These are phyloP conservation scores for Diaporthe nobilis DNA, from an alignment of 2,329 filamentous ascomycete genomes.

Conservation along the genomic window DNA sequence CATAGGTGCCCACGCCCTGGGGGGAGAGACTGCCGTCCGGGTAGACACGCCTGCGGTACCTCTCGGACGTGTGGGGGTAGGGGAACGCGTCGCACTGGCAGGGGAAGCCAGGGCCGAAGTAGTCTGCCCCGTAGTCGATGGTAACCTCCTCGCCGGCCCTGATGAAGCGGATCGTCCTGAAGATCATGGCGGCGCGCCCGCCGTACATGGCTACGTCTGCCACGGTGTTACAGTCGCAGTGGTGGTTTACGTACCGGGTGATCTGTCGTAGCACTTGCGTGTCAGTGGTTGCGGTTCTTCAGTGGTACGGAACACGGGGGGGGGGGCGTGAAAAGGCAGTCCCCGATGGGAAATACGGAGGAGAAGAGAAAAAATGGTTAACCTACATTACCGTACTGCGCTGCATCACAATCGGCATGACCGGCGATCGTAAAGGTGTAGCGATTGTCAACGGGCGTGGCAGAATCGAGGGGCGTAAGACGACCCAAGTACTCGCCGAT, in stretches of 20 bases:
- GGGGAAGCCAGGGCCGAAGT: neutral
- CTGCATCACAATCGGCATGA: neutral
- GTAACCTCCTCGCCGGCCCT: constrained; percentile 13
- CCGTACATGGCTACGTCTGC: constrained; percentile 12
- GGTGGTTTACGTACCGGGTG: constrained; percentile 26
- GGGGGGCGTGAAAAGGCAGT: no score
- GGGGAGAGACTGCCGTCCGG: neutral
- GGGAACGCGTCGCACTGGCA: constrained; percentile 18
- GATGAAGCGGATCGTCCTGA: constrained; percentile 20
- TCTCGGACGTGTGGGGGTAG: constrained; percentile 11
- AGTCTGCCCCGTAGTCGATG: constrained; percentile 11
- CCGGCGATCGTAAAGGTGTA: neutral
- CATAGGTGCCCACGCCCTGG: neutral
- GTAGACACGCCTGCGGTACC: neutral
- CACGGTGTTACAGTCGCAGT: constrained; percentile 25
- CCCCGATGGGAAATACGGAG: neutral
- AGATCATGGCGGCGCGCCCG: constrained; percentile 11
- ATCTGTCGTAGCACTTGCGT: neutral
- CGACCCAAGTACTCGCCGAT: constrained; percentile 34
- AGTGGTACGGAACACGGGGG: no score
- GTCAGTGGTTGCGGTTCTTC: neutral
- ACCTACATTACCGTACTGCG: constrained; percentile 23
- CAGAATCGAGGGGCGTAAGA: constrained; percentile 9
- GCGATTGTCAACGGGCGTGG: fast-evolving
- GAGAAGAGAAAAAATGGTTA: no score